Percentiles rank a stretch among this genome's conserved stretches.
These are phyloP conservation scores for Penicillium alfredii DNA, from an alignment of 495 filamentous ascomycete genomes.

Conservation along the genomic window DNA sequence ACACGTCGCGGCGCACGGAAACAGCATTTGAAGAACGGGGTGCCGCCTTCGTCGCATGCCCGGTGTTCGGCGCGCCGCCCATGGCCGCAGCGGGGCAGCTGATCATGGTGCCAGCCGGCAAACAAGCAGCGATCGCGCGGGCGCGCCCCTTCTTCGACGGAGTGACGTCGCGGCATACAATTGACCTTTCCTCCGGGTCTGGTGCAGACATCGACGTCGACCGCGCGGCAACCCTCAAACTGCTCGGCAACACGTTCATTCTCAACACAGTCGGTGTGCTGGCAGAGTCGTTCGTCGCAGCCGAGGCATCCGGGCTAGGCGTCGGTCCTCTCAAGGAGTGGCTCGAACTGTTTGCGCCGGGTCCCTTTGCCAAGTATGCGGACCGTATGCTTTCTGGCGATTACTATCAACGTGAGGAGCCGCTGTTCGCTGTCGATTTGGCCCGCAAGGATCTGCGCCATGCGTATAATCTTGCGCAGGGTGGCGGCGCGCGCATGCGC, in stretches of 20 bases:
- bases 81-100: constrained; percentile 72
- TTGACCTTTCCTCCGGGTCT: constrained; percentile 42
- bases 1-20: constrained; percentile 63
- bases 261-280: constrained; percentile 75
- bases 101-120: constrained; percentile 71
- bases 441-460: constrained; percentile 82
- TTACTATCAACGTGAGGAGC: constrained; percentile 65
- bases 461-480: constrained; percentile 59
- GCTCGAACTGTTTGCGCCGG: constrained; percentile 56
- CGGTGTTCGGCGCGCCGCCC: constrained; percentile 76
- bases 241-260: constrained; percentile 84
- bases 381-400: constrained; percentile 68
- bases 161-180: constrained; percentile 64
- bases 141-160: constrained; percentile 71
- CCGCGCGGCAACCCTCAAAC: constrained; percentile 53
- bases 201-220: constrained; percentile 29
- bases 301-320: constrained; percentile 77
- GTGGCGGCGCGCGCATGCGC: constrained; percentile 55
- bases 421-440: constrained; percentile 80
- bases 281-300: constrained; percentile 67
- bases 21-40: constrained; percentile 49
- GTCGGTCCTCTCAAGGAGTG: constrained; percentile 58
- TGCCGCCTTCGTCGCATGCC: constrained; percentile 70
- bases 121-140: constrained; percentile 51
- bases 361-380: constrained; percentile 59